Conservation (phyloP, 768 basidiomycete species). For the Russula olivacea region DNA sequence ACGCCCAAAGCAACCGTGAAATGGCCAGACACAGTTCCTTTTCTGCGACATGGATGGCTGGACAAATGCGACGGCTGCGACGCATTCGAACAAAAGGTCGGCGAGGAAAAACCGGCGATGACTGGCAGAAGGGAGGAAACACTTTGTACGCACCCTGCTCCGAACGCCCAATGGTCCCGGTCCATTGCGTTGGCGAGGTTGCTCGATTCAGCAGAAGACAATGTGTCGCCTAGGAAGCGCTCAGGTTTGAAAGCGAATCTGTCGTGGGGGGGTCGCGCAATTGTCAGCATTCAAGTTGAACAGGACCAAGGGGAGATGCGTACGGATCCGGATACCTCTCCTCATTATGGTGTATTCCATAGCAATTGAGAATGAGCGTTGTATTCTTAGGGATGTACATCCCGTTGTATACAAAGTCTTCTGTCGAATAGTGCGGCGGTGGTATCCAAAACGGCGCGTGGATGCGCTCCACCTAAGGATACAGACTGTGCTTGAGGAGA, state of each 20-base stretch:
- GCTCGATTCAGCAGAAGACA: constrained; percentile 39
- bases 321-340: constrained; percentile 39
- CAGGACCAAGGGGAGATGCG: constrained; percentile 11
- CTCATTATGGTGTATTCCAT: constrained; percentile 29
- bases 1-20: constrained; percentile 45
- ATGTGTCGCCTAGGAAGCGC: constrained; percentile 38
- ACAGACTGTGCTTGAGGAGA: not conserved
- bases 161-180: constrained; percentile 49
- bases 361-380: constrained; percentile 29
- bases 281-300: not conserved
- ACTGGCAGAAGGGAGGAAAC: too few relatives aligned
- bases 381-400: constrained; percentile 32
- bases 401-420: constrained; percentile 32
- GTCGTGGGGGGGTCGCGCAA: not conserved
- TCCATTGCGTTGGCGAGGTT: constrained; percentile 39
- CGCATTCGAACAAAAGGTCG: too few relatives aligned
- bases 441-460: constrained; percentile 31
- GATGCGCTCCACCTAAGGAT: constrained; percentile 26
- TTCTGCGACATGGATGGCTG: constrained; percentile 42
- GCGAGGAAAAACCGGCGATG: not conserved
- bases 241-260: constrained; percentile 39
- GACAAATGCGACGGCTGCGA: constrained; percentile 37
- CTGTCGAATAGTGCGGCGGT: constrained; percentile 30
- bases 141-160: constrained; percentile 37
- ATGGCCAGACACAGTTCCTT: constrained; percentile 43